These are phyloP conservation scores for Hypericum perforatum DNA, from an alignment of 345 rosid genomes.

Conservation along the genomic window DNA sequence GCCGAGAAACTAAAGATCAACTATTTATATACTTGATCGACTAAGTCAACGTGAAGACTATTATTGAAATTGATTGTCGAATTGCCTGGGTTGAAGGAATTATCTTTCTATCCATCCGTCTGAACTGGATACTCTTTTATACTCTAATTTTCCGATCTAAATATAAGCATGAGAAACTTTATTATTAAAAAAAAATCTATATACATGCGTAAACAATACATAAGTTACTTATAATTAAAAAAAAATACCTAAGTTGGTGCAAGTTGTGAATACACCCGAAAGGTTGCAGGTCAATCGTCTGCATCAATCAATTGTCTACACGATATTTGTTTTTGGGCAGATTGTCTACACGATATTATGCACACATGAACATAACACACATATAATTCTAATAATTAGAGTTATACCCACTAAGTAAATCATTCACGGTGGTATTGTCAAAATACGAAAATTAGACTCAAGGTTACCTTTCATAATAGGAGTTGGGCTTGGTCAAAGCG, in stretches of 20 bases:
- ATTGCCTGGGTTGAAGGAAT: no score
- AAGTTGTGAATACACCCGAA: slow-evolving; percentile 64
- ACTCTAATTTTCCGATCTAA: no score
- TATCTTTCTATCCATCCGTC: no score
- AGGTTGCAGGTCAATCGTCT: slow-evolving; percentile 62
- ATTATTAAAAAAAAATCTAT: neutral
- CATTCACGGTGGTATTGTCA: no score
- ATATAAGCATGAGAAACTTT: neutral
- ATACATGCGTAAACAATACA: slow-evolving; percentile 1
- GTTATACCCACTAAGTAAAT: no score
- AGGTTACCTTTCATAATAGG: slow-evolving; percentile 52
- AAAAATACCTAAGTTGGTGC: slow-evolving; percentile 70
- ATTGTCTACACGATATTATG: neutral
- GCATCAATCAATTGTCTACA: slow-evolving; percentile 16
- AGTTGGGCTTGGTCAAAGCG: slow-evolving; percentile 43
- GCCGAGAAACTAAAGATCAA: no score
- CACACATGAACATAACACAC: neutral
- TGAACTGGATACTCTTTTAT: no score
- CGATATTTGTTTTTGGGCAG: no score
- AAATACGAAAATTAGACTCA: neutral
- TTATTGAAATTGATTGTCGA: no score
- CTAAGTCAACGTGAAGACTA: no score
- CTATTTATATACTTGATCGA: no score
- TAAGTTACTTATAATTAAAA: no score
- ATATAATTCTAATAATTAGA: neutral